Percentiles rank a stretch among this genome's conserved stretches.
Conservation (phyloP, 495 filamentous ascomycete species). For the Neurospora sp. region DNA sequence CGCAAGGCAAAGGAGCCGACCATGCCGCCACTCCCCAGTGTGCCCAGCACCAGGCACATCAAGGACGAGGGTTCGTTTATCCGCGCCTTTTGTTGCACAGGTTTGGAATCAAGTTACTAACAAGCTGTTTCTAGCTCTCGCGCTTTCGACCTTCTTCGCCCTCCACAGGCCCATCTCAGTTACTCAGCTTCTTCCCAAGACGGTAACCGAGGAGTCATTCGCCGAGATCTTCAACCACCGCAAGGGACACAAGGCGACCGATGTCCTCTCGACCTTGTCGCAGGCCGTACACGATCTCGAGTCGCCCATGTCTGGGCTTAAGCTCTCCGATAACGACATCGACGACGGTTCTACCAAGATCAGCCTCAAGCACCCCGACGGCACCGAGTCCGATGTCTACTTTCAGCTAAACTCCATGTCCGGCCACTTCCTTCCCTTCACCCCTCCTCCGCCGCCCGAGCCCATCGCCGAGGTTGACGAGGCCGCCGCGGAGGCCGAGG, state of each 20-base stretch:
- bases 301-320: constrained; percentile 38
- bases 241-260: constrained; percentile 39
- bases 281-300: constrained; percentile 64
- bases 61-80: constrained; percentile 54
- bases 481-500: constrained; percentile 24
- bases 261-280: constrained; percentile 73
- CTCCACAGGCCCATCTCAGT: constrained; percentile 90
- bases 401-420: constrained; percentile 38
- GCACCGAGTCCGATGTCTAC: constrained; percentile 33
- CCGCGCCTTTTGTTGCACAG: neutral
- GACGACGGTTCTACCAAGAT: constrained; percentile 26
- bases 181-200: constrained; percentile 64
- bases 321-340: constrained; percentile 18
- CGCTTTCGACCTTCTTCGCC: constrained; percentile 87
- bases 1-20: constrained; percentile 31
- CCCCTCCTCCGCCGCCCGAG: constrained; percentile 63
- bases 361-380: constrained; percentile 42
- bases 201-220: constrained; percentile 62
- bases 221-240: constrained; percentile 65
- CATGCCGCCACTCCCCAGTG: constrained; percentile 55
- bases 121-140: constrained; percentile 51
- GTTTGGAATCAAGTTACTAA: constrained; percentile 2
- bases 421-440: constrained; percentile 62
- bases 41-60: constrained; percentile 74
- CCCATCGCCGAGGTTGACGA: constrained; percentile 45